These are phyloP conservation scores for Chalciporus sphaerocephalus DNA, from an alignment of 768 basidiomycete species.

Conservation along the genomic window DNA sequence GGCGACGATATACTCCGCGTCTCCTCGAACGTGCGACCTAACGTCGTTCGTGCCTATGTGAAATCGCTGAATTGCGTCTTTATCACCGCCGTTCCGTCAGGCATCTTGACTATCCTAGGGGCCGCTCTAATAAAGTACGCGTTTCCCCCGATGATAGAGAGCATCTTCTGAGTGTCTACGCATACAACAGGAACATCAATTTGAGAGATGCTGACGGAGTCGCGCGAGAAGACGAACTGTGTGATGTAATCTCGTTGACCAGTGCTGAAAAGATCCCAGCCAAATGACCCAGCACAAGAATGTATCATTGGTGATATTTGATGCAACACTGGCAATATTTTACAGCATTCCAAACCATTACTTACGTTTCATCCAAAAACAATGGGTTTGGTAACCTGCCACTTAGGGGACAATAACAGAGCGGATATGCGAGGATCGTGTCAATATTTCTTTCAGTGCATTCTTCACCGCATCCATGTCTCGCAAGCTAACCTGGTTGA, in stretches of 20 bases:
- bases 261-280: background rate
- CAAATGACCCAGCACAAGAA: background rate
- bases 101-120: constrained; percentile 7
- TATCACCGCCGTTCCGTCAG: constrained; percentile 10
- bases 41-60: constrained; percentile 13
- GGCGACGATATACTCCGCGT: constrained; percentile 8
- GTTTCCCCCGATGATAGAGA: background rate
- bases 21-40: background rate
- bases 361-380: background rate
- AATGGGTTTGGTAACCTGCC: background rate
- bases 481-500: constrained; percentile 20
- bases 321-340: background rate
- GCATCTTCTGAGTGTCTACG: no score
- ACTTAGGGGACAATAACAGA: constrained; percentile 26
- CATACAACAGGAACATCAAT: constrained; percentile 3
- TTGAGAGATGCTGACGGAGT: background rate
- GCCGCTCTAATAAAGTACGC: constrained; percentile 9
- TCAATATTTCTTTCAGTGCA: constrained; percentile 25
- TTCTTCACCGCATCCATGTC: constrained; percentile 17
- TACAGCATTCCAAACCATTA: background rate
- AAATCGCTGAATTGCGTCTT: constrained; percentile 14
- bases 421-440: constrained; percentile 26
- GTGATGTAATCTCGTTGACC: background rate
- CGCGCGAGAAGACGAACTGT: background rate
- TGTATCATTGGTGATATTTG: background rate